phyloP scores from a whole-genome alignment of 768 basidiomycete genomes.

The Leccinum barrowsii region DNA sequence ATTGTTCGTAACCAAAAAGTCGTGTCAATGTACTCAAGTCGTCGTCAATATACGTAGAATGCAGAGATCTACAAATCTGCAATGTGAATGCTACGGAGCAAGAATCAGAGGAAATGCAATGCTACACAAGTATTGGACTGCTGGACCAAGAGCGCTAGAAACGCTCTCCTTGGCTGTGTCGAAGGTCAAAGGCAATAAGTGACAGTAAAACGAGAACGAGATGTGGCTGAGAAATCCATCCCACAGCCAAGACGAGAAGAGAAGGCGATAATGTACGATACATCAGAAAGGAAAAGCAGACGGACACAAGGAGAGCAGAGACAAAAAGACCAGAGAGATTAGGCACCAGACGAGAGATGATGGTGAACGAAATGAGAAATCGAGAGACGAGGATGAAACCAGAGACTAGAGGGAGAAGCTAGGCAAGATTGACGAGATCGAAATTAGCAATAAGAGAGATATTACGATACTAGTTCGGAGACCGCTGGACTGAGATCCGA shows the following conservation, averaged over 20 bases:
- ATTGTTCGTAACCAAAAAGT: constrained; percentile 13
- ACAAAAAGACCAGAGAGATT: constrained; percentile 14
- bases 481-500: constrained; percentile 26
- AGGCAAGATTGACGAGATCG: constrained; percentile 23
- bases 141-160: constrained; percentile 28
- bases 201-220: constrained; percentile 20
- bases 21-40: too few species aligned
- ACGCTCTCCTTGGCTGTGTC: constrained; percentile 33
- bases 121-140: constrained; percentile 32
- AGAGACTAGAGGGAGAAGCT: constrained; percentile 18
- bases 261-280: constrained; percentile 30
- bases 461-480: constrained; percentile 32
- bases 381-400: constrained; percentile 4
- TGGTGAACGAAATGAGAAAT: constrained; percentile 10
- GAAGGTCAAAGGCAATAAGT: constrained; percentile 37
- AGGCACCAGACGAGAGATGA: constrained; percentile 10
- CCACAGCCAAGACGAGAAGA: constrained; percentile 26
- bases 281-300: constrained; percentile 19
- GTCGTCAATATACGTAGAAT: constrained; percentile 8
- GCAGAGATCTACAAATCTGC: constrained; percentile 36
- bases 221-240: constrained; percentile 32
- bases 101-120: constrained; percentile 28
- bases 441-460: constrained; percentile 35
- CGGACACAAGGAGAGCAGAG: constrained; percentile 30
- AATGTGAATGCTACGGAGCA: constrained; percentile 11